Conservation (phyloP, 352 stramenopile genomes). For the Pythium aphanidermatum region DNA sequence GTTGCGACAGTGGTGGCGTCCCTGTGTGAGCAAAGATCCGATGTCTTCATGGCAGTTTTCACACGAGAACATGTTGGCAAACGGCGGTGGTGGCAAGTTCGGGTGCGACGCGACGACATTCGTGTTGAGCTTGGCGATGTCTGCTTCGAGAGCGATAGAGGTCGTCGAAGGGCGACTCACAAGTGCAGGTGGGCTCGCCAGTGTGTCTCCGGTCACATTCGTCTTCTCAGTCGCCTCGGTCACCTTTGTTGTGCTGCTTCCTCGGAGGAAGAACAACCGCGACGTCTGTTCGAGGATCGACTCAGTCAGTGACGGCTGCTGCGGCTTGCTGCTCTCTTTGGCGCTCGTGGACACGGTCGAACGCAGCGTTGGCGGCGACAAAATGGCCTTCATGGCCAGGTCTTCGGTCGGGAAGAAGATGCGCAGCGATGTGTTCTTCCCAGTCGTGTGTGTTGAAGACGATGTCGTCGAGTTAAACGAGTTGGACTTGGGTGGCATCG, state of each 20-base stretch:
- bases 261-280: constrained; percentile 16
- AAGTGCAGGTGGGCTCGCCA: background rate
- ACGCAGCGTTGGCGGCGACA: constrained; percentile 29
- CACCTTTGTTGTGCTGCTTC: background rate
- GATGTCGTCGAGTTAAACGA: constrained; percentile 5
- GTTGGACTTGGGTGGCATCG: constrained; percentile 1
- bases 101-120: constrained; percentile 44
- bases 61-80: constrained; percentile 75
- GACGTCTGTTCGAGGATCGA: constrained; percentile 18
- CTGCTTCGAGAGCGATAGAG: constrained; percentile 36
- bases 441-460: too few relatives aligned
- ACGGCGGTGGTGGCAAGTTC: constrained; percentile 52
- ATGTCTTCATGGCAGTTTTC: constrained; percentile 71
- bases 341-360: background rate
- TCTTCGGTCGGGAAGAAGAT: constrained; percentile 53
- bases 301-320: constrained; percentile 9
- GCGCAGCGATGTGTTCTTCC: constrained; percentile 18
- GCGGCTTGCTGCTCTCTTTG: background rate
- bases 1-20: constrained; percentile 75
- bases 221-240: too few relatives aligned
- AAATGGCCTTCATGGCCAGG: constrained; percentile 46
- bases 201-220: background rate
- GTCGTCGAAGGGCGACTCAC: background rate
- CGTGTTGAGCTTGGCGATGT: constrained; percentile 31
- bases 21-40: constrained; percentile 58